Evolutionary conservation across 2,329 filamentous ascomycete genomes (phyloP).

Genomic region (Penicillium vulpinum): DNA sequence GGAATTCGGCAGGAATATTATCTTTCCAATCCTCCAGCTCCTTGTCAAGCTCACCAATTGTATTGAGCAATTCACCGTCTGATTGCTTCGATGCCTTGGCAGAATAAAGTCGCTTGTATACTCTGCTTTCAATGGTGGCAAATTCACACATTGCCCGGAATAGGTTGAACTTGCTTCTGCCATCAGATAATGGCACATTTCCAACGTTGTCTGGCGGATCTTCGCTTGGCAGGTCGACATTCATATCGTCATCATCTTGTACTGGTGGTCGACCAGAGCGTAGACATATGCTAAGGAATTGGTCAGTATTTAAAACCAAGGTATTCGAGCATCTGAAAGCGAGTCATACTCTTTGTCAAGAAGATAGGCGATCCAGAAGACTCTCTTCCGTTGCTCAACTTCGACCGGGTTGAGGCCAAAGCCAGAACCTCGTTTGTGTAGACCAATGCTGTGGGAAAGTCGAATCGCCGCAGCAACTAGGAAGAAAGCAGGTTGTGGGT

Average conservation of each 20-base stretch:
- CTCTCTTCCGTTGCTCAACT: slow-evolving; percentile 81
- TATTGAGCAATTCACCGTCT: slow-evolving; percentile 89
- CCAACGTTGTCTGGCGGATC: slow-evolving; percentile 90
- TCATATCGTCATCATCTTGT: slow-evolving; percentile 83
- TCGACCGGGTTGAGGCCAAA: slow-evolving; percentile 94
- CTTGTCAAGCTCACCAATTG: slow-evolving; percentile 89
- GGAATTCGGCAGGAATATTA: slow-evolving; percentile 87
- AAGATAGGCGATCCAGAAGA: slow-evolving; percentile 76
- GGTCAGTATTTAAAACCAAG: slow-evolving; percentile 11
- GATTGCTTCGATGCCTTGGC: slow-evolving; percentile 89
- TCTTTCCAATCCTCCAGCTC: slow-evolving; percentile 96
- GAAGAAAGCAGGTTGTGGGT: slow-evolving; percentile 91
- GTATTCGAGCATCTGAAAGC: not conserved
- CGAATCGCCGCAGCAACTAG: slow-evolving; percentile 88
- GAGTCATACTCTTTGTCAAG: slow-evolving; percentile 65
- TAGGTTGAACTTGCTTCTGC: slow-evolving; percentile 89
- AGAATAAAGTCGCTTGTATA: slow-evolving; percentile 91
- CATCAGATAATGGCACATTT: slow-evolving; percentile 85
- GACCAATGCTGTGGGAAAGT: slow-evolving; percentile 86
- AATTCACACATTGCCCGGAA: slow-evolving; percentile 93
- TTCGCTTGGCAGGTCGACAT: slow-evolving; percentile 89
- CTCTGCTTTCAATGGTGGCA: slow-evolving; percentile 84
- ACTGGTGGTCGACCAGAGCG: slow-evolving; percentile 70
- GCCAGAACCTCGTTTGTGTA: slow-evolving; percentile 88
- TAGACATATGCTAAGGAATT: slow-evolving; percentile 58